Conservation (phyloP, 495 filamentous ascomycete species). For the Podospora conica region DNA sequence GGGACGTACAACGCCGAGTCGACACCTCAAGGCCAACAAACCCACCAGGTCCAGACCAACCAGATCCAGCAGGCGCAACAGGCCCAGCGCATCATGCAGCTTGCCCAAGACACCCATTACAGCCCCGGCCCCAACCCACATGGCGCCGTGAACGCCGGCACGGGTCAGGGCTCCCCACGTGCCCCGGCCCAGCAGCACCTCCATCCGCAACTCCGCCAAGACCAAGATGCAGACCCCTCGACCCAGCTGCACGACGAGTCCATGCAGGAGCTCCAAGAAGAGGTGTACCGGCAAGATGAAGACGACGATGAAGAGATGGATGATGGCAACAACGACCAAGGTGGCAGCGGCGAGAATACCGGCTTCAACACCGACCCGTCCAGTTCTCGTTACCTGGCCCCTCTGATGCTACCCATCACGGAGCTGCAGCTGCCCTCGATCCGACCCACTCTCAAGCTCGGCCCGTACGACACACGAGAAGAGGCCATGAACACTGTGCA, state of each 20-base stretch:
- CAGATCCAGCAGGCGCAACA: background rate
- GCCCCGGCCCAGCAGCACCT: background rate
- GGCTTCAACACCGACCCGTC: background rate
- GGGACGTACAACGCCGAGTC: background rate
- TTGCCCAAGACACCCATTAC: background rate
- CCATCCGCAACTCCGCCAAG: background rate
- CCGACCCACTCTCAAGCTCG: constrained; percentile 21
- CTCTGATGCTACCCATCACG: constrained; percentile 13
- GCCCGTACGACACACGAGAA: constrained; percentile 23
- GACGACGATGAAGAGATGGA: constrained; percentile 1
- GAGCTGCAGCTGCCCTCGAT: constrained; percentile 19
- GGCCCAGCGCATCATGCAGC: background rate
- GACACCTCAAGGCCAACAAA: background rate
- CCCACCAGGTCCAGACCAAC: background rate
- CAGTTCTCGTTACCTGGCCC: background rate
- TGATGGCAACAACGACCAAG: background rate
- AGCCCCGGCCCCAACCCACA: background rate
- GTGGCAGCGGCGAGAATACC: constrained; percentile 1
- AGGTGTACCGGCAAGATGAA: constrained; percentile 1
- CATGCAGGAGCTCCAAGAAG: constrained; percentile 7
- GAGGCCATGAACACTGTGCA: constrained; percentile 11
- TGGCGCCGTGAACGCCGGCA: background rate
- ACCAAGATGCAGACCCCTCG: background rate
- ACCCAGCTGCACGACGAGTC: constrained; percentile 5
- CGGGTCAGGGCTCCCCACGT: background rate